Base-by-base conservation (phyloP, 2,329 filamentous ascomycete species). In the Hypoxylon sp. region DNA sequence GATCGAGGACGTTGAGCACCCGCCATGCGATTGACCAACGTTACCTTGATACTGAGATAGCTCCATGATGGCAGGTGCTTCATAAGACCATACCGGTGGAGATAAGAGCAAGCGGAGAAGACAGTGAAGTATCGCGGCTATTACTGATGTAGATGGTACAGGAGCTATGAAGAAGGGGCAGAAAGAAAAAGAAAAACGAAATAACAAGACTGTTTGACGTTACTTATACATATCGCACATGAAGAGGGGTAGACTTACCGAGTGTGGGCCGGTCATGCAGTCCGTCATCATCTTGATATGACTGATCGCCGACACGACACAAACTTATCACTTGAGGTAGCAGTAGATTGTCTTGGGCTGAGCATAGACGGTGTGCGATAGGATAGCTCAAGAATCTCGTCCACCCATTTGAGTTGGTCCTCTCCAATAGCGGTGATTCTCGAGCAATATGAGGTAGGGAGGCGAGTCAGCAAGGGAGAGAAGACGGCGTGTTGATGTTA, bases 21-120 rank as follows among this genome's bases (percentile, higher is more conserved):
- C 74, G 77, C 75, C 75, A 72, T 66, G 63, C 63, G 63, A 72
- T 73, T 70, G 64, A 69, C 56, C 60, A 71, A 72, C 71, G 70
- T 74, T 77, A 77, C 75, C 75, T 77, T 74, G 75, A 77, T 74
- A 70, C 67, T 67, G 64, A 64, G 66, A 74, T 73, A 70, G 62
- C 60, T 72, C 70, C 71, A 74, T 72, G 54, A 65, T 69, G 68
- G 46, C 48, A 56, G 41, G 49, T 43, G 50, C 63, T 66, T 53
- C 56, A 41, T 21, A 46, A 27, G 46, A 54, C 46, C 55, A 51
- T 66, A 66, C 63, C 63, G 23, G 29, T 60, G 40, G 52, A 41
- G 45, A 35, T 60, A 20, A 47, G 33, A 24, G 23, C 41, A 24
- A 11, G 26, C 26, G 20, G 15, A 20, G 13, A 13, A 6, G 3